phyloP scores from a whole-genome alignment of 495 filamentous ascomycete genomes.

The Penicillium pancosmium region DNA sequence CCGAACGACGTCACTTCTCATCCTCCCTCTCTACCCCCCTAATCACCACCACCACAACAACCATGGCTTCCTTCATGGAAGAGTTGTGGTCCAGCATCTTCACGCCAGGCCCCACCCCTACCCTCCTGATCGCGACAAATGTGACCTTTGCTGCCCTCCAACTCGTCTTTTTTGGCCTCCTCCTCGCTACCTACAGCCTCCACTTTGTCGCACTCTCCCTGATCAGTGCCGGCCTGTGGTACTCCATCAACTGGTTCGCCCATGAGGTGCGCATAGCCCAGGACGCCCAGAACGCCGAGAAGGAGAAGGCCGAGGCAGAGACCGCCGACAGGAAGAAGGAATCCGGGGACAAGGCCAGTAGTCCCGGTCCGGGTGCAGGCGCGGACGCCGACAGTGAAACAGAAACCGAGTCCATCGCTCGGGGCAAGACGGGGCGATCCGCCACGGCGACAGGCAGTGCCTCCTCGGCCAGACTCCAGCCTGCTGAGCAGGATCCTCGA shows the following conservation, averaged over 20 bases:
- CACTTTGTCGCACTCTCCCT: conserved; percentile 84
- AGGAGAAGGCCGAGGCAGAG: conserved; percentile 34
- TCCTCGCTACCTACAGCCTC: conserved; percentile 80
- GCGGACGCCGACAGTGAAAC: conserved; percentile 48
- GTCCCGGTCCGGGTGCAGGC: conserved; percentile 8
- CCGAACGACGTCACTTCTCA: conserved; percentile 26
- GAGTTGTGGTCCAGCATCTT: conserved; percentile 92
- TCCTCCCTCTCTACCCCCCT: not conserved
- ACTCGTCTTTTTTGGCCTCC: conserved; percentile 70
- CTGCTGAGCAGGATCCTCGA: conserved; percentile 36
- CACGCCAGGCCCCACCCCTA: conserved; percentile 83
- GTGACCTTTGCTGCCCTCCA: conserved; percentile 85
- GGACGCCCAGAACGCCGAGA: conserved; percentile 59
- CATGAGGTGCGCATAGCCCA: conserved; percentile 66
- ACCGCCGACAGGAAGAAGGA: conserved; percentile 36
- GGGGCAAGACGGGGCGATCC: conserved; percentile 20
- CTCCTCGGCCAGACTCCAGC: conserved; percentile 32
- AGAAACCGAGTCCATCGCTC: conserved; percentile 46
- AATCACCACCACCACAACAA: conserved; percentile 6
- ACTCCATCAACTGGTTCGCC: conserved; percentile 95
- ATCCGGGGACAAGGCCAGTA: conserved; percentile 25
- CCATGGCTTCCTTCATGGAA: conserved; percentile 79
- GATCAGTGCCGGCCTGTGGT: conserved; percentile 83
- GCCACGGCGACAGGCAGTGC: conserved; percentile 27
- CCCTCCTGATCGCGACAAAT: conserved; percentile 89